Evolutionary conservation across 352 stramenopile species (phyloP).

Genomic region (Pythium rishiriense): DNA sequence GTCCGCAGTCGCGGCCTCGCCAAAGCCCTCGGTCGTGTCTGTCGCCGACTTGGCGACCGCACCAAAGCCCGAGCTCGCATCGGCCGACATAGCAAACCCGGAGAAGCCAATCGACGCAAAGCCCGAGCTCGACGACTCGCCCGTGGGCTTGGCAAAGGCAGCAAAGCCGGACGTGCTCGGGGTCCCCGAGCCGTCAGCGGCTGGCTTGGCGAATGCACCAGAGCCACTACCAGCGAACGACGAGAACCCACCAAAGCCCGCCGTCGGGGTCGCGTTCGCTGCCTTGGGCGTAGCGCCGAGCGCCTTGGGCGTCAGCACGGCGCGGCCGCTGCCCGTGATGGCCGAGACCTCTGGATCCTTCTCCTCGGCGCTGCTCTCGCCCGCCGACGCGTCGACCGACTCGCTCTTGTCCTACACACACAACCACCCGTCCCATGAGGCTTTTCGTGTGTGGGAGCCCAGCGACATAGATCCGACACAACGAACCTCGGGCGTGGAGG

Average conservation of each 20-base stretch:
- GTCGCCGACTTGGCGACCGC: constrained; percentile 19
- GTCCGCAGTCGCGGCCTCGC: constrained; percentile 43
- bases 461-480: no score
- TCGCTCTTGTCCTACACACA: constrained; percentile 23
- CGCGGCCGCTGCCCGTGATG: constrained; percentile 12
- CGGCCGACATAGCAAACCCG: constrained; percentile 22
- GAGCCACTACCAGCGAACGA: constrained; percentile 56
- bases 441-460: no score
- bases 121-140: neutral
- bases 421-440: neutral
- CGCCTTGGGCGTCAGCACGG: constrained; percentile 17
- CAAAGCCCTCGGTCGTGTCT: constrained; percentile 26
- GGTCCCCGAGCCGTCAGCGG: constrained; percentile 8
- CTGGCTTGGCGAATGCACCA: constrained; percentile 45
- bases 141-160: constrained; percentile 14
- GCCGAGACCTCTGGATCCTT: constrained; percentile 16
- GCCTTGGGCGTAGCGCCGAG: constrained; percentile 5
- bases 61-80: constrained; percentile 22
- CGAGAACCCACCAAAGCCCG: constrained; percentile 63
- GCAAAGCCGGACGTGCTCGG: constrained; percentile 37
- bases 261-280: constrained; percentile 4
- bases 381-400: constrained; percentile 16
- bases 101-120: constrained; percentile 11
- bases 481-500: constrained; percentile 26
- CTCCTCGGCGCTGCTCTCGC: constrained; percentile 23